phyloP scores from a whole-genome alignment of 2,329 filamentous ascomycete species.

The Dothiorella sarmentorum region DNA sequence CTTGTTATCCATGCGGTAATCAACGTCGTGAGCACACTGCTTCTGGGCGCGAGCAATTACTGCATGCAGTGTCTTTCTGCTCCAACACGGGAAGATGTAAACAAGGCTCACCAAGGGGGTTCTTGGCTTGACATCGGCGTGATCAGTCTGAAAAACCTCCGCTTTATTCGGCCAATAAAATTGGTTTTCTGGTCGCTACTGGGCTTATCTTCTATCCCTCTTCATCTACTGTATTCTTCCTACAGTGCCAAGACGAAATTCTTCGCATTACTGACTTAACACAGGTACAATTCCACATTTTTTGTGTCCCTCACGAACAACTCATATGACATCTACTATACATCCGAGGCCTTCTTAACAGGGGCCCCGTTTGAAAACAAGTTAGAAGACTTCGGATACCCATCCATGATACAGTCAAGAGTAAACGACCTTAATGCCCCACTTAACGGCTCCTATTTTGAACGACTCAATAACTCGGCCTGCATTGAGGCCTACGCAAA shows the following conservation, averaged over 20 bases:
- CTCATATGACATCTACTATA: slow-evolving; percentile 21
- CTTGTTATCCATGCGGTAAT: slow-evolving; percentile 44
- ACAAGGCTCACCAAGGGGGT: slow-evolving; percentile 44
- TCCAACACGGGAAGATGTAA: slow-evolving; percentile 49
- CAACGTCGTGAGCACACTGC: slow-evolving; percentile 45
- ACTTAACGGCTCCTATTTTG: background rate
- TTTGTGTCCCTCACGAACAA: slow-evolving; percentile 23
- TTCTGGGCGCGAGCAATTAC: slow-evolving; percentile 50
- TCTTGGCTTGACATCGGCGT: slow-evolving; percentile 47
- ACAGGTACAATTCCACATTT: slow-evolving; percentile 29
- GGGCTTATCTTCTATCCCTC: slow-evolving; percentile 31
- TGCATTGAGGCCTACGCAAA: slow-evolving; percentile 25
- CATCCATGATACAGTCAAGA: background rate
- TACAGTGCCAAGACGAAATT: too few relatives aligned
- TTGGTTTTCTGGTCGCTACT: slow-evolving; percentile 28
- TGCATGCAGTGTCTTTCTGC: slow-evolving; percentile 52
- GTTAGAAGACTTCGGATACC: background rate
- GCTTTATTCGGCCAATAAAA: slow-evolving; percentile 22
- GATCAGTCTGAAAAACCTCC: slow-evolving; percentile 41
- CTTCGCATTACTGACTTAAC: background rate
- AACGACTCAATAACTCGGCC: slow-evolving; percentile 19
- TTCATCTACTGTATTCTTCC: slow-evolving; percentile 41
- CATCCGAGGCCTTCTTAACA: slow-evolving; percentile 20
- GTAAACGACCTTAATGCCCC: background rate
- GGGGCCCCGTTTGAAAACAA: slow-evolving; percentile 15